Base-by-base conservation (phyloP, 106 monocot species). In the Apostasia ramifera region DNA sequence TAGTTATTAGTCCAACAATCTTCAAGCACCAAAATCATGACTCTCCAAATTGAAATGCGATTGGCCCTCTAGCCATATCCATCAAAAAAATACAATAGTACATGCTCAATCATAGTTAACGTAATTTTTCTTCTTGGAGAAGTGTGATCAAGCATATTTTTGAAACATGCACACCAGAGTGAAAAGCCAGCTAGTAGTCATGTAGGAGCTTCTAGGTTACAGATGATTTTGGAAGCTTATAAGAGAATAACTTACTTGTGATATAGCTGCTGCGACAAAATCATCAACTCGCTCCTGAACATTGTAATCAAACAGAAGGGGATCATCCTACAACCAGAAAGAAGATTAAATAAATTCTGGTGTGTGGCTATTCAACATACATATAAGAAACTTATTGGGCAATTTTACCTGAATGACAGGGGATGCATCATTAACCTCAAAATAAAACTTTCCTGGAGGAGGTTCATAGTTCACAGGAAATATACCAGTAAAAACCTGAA, bases 281-380 rank as follows among this genome's bases (percentile, higher is more conserved):
- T 90, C 98, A 78, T 93, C 74, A 55, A 98, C 98, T 69, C 98
- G 78, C 68, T 98, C 87, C 83, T 92, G 61, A 70, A 98, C 93
- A 70, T 98, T 98, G 74, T 93, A 98, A 76, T 98, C 93, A 78
- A 98, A 93, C 70, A 98, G 82, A 67, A 80, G 74, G 6, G 69
- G 79, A 69, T 98, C 98, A 79, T 98, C 98, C 98, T 93, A 66
- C 68, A 90, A 47, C 53, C 6, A 76, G 73, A 50, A 65, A 47
- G 38, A 60, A 58, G 4, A 64, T 5, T 15, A 40, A 71, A 2
- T 69, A 70, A 59, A 69, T 53, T 52, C 49, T 55, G 62, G 13
- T 53, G 8, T 55, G 3, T 8, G 55, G 15, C 59, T 58, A 70
- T 49, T 37, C 67, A 61, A 74, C 44, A n/a, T 53, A 61, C 8